Evolutionary conservation across 352 stramenopile genomes (phyloP).

Genomic region (Pythium periplocum): DNA sequence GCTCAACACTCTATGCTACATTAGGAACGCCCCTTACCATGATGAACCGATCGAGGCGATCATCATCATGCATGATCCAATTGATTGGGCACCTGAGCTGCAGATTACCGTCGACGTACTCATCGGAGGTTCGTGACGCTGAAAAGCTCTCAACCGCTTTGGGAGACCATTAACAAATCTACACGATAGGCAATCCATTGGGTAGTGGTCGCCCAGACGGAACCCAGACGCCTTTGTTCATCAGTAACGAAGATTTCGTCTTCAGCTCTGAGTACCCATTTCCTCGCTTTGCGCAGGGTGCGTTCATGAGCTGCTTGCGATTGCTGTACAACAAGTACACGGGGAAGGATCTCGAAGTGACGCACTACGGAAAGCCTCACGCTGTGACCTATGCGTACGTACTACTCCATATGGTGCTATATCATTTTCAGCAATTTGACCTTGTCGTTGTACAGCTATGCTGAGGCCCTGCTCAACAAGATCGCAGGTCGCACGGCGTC

Average conservation of each 20-base stretch:
- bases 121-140: conserved; percentile 36
- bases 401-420: too few species aligned
- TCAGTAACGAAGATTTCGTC: conserved; percentile 87
- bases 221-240: conserved; percentile 72
- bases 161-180: too few species aligned
- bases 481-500: conserved; percentile 33
- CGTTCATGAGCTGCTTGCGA: conserved; percentile 73
- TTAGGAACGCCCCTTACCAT: conserved; percentile 42
- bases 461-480: conserved; percentile 57
- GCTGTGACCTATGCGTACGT: conserved; percentile 55
- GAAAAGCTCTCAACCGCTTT: too few species aligned
- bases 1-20: neutral
- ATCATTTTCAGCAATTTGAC: too few species aligned
- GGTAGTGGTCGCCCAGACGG: conserved; percentile 39
- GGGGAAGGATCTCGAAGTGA: conserved; percentile 58
- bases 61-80: conserved; percentile 89
- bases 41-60: conserved; percentile 78
- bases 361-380: conserved; percentile 82
- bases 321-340: conserved; percentile 70
- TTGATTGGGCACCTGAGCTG: conserved; percentile 85
- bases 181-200: conserved; percentile 41
- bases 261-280: conserved; percentile 78
- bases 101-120: conserved; percentile 87
- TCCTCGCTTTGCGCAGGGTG: conserved; percentile 79
- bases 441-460: conserved; percentile 33